These are phyloP conservation scores for Mycena alexandri DNA, from an alignment of 768 basidiomycete species.

Conservation along the genomic window DNA sequence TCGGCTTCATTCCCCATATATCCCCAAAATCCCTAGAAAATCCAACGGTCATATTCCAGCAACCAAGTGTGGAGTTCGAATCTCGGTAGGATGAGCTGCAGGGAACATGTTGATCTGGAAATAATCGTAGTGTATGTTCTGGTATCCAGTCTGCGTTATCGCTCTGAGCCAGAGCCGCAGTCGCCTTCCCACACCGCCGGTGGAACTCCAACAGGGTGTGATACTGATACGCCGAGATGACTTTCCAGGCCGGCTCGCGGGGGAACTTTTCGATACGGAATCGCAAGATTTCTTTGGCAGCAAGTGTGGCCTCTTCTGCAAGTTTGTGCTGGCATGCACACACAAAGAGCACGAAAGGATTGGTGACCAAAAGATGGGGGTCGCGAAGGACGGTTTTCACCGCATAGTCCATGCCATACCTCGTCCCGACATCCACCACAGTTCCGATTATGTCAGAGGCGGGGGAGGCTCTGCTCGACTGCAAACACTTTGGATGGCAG, in stretches of 20 bases:
- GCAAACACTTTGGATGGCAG: slow-evolving; percentile 16
- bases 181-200: slow-evolving; percentile 4
- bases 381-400: slow-evolving; percentile 3
- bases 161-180: not conserved
- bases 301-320: slow-evolving; percentile 10
- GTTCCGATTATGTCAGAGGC: not conserved
- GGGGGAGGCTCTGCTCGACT: not conserved
- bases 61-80: not conserved
- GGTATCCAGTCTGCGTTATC: not conserved
- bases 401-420: slow-evolving; percentile 14
- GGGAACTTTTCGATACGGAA: slow-evolving; percentile 11
- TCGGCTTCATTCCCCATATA: no score
- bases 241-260: slow-evolving; percentile 1
- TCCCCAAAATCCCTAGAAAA: not conserved
- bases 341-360: slow-evolving; percentile 13
- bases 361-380: slow-evolving; percentile 5
- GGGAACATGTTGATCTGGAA: not conserved
- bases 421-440: slow-evolving; percentile 8
- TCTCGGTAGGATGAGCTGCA: not conserved
- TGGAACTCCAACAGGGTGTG: slow-evolving; percentile 13
- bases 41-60: not conserved
- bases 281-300: slow-evolving; percentile 10
- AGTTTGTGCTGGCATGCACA: not conserved
- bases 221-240: slow-evolving; percentile 11
- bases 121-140: not conserved